Base-by-base conservation (phyloP, 1,139 yeast genomes). In the Williopsis jadinii region DNA sequence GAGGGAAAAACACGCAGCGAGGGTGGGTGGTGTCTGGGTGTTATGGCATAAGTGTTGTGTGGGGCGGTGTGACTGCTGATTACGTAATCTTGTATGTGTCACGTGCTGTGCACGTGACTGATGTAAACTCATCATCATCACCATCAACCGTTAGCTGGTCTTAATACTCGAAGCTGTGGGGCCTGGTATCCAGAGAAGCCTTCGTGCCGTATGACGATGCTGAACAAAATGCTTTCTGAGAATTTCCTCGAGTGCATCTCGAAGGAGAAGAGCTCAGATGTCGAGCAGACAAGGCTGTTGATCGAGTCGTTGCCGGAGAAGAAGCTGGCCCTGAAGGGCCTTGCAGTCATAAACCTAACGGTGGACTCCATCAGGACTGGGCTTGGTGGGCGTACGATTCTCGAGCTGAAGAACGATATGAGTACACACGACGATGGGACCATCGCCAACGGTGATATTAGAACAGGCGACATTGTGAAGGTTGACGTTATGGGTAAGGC, bases 401-500 rank as follows among this genome's bases (percentile, higher is more conserved):
- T 86, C 9, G 95, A 87, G 46, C 61, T 90, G 37, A 73, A 64
- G 11, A 67, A 76, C 6, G 95, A 86, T 55, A 63, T 77, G 2
- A 81, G 85, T 0, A 62, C 63, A 8, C 63, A 63, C 30, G 56
- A 52, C 3, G 63, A 55, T 3, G 66, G 64, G 2, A 72, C 65
- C n/a, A 30, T 53, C 10, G 44, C 34, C 12, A 55, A 68, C 4
- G 87, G 87, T 0, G 76, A 77, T 30, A 69, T 88, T 30, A 71
- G 80, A 48, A 75, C 77, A 1, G 97, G 97, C 8, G 97, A 90
- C 62, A 81, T 88, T 40, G 87, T 84, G 1, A 70, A 67, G 49
- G 39, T 80, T n/a, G 48, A 45, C 29, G 28, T 14, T 29, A 31
- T 36, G 24, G 14, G 41, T 12, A 13, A 32, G 5, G 9, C 32